These are phyloP conservation scores for Xerocomellus amylosporus DNA, from an alignment of 768 basidiomycete genomes.

Conservation along the genomic window DNA sequence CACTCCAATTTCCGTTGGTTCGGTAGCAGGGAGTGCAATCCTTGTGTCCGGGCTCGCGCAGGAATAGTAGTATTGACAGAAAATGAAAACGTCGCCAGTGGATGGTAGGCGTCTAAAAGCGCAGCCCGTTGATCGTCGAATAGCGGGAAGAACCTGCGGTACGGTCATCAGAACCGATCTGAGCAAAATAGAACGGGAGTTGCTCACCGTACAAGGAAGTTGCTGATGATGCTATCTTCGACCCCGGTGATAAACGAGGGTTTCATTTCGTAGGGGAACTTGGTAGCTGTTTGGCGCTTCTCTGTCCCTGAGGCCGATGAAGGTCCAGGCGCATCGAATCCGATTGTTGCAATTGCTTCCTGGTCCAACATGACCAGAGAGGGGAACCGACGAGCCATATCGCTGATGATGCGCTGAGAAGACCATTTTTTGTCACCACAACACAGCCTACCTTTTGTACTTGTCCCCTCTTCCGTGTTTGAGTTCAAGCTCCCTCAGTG, in stretches of 20 bases:
- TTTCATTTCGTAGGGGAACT: constrained; percentile 75
- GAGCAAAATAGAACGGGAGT: neutral
- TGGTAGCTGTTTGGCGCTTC: constrained; percentile 55
- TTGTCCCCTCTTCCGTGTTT: constrained; percentile 54
- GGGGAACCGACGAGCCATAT: constrained; percentile 77
- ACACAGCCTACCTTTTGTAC: constrained; percentile 60
- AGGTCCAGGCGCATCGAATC: constrained; percentile 69
- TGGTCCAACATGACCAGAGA: constrained; percentile 82
- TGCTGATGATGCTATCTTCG: constrained; percentile 62
- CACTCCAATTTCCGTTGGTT: constrained; percentile 84
- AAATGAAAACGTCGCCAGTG: constrained; percentile 88
- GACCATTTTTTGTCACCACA: neutral
- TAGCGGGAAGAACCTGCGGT: constrained; percentile 71
- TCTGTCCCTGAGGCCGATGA: constrained; percentile 40
- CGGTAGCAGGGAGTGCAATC: constrained; percentile 66
- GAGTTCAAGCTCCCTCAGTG: constrained; percentile 60
- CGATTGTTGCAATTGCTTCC: constrained; percentile 70
- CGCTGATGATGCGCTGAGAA: constrained; percentile 43
- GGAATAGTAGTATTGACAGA: constrained; percentile 84
- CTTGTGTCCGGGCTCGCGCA: constrained; percentile 69
- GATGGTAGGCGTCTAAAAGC: constrained; percentile 73
- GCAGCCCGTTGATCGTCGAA: constrained; percentile 75
- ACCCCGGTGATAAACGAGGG: constrained; percentile 75
- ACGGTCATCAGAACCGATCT: constrained; percentile 3
- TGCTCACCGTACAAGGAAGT: constrained; percentile 74